phyloP scores from a whole-genome alignment of 345 rosid genomes.

The Leavenworthia alabamica region DNA sequence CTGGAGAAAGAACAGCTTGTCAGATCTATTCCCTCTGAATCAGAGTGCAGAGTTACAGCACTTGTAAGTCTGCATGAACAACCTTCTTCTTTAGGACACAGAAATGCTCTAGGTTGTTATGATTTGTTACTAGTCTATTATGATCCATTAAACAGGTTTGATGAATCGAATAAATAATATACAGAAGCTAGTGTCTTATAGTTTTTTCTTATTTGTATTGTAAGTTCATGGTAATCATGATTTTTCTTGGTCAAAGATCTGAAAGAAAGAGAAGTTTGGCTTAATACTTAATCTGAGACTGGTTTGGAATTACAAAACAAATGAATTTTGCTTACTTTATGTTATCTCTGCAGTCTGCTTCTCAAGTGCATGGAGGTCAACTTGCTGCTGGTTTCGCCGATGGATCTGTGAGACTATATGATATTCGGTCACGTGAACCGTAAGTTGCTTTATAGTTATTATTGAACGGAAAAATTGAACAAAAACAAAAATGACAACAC shows the following conservation, averaged over 20 bases:
- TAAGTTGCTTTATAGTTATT: constrained; percentile 37
- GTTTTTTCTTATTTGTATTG: neutral
- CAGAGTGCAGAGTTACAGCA: constrained; percentile 77
- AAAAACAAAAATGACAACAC: neutral
- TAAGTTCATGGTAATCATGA: constrained; percentile 10
- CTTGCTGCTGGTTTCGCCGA: constrained; percentile 87
- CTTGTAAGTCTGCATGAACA: constrained; percentile 52
- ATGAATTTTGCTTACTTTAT: constrained; percentile 5
- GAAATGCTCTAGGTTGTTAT: constrained; percentile 1
- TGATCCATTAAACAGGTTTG: neutral
- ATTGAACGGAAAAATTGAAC: neutral
- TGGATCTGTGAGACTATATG: constrained; percentile 89
- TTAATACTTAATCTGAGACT: neutral
- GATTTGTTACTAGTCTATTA: neutral
- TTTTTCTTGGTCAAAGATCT: neutral
- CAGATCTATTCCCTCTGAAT: constrained; percentile 57
- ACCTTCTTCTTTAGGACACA: neutral
- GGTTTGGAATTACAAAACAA: neutral
- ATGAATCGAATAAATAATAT: neutral
- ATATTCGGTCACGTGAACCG: constrained; percentile 84
- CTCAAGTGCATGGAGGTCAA: constrained; percentile 85
- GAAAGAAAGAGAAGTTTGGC: neutral
- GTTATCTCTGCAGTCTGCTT: constrained; percentile 62
- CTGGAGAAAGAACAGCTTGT: constrained; percentile 82
- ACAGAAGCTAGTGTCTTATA: neutral